Base-by-base conservation (phyloP, 1,284 basidiomycete species). In the Heliocybe sulcata region DNA sequence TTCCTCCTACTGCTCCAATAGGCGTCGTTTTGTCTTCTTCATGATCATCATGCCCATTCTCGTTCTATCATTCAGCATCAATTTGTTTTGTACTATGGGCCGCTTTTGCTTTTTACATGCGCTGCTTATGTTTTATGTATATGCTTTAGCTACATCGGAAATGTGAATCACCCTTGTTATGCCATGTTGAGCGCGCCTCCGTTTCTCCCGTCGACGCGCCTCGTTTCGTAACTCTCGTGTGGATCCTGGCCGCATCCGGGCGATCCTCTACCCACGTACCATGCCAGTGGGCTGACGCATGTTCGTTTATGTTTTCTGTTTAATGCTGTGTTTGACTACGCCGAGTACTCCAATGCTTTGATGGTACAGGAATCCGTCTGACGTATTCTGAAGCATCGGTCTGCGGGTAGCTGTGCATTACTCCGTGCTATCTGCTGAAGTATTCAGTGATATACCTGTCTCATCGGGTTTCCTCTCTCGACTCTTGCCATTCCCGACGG, bases 101-200 rank as follows among this genome's bases (percentile, higher is more conserved):
- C 38, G n/a, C 38, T 20, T 42, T n/a, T 42, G 6, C 6, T 42
- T 42, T 6, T n/a, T 42, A 42, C 38, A 42, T 42, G 38, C n/a
- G 12, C 16, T 20, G 12, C 19, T 42, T 42, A 42, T 20, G 38
- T 16, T 42, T 42, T 20, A 42, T n/a, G 38, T 42, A 42, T 42
- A 42, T 42, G 38, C 38, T 42, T 31, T 42, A 42, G 12, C 19
- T 16, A 16, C 38, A n/a, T 42, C 38, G 38, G 38, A 42, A 42
- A 42, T 42, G 38, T 42, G n/a, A n/a, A 42, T 42, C 38, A 42
- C n/a, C 38, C 38, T 42, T 42, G 38, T 42, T 42, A 42, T 42
- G 38, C 38, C 38, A n/a, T n/a, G n/a, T n/a, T n/a, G n/a, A n/a
- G n/a, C n/a, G n/a, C n/a, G n/a, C n/a, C n/a, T n/a, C n/a, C n/a